Base-by-base conservation (phyloP, 345 rosid species). In the Bruguiera sexangula region DNA sequence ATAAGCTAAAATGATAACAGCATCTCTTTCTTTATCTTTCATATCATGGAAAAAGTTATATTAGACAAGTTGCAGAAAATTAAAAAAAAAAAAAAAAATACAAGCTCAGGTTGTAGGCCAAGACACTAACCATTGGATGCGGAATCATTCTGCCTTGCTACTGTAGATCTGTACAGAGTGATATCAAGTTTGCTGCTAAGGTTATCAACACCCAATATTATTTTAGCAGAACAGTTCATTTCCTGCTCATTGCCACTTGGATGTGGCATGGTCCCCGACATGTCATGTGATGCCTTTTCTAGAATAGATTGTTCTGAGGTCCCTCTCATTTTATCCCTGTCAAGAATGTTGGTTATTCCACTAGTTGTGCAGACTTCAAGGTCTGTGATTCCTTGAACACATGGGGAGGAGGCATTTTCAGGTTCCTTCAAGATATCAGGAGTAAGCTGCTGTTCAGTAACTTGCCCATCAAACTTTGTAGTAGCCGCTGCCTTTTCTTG, bases 181-280 rank as follows among this genome's bases (percentile, higher is more conserved):
- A 48, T 34, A 66, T 66, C 72, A 57, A 66, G 59, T 58, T 24
- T 46, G 50, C 69, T 22, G 30, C 46, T 6, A 62, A 61, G 29
- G 43, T 37, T 6, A 29, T 64, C 66, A 67, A 61, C 65, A 67
- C 11, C 30, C 53, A 30, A 64, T 65, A 53, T 18, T 27, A 37
- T 36, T 53, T 73, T 64, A 52, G 58, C 20, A 37, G 57, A 16
- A 18, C 7, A 31, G 24, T 48, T 72, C 5, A 52, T 75, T 63
- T 66, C 71, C 51, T 34, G 34, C 10, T 65, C 30, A 39, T 68
- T 32, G 46, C 69, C 60, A 69, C 66, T 51, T 27, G 60, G 67
- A 24, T 62, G 55, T 60, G n/a, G 72, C 26, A n/a, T 4, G 52
- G 10, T n/a, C 54, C 58, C 6, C 5, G 51, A 20, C 10, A 15